Evolutionary conservation across 2,329 filamentous ascomycete genomes (phyloP), one percentile per base, ranked within the genome.

Genomic region (Microdochium trichocladiopsis): DNA sequence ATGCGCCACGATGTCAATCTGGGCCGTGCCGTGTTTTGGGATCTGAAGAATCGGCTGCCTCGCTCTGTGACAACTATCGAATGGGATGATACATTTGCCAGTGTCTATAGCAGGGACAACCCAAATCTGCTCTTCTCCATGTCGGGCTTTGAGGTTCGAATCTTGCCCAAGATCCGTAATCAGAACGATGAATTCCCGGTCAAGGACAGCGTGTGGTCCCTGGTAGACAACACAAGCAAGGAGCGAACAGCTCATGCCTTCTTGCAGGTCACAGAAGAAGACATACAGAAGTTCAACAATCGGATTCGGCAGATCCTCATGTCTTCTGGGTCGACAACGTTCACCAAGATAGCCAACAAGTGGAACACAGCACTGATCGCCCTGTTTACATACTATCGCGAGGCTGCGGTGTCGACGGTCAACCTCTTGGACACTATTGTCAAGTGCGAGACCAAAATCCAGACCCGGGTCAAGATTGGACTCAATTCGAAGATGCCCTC

Each of bases 261-360:
- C 80, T 74, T 99, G 51, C 93, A 97, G 64, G 94, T 99, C 22
- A 97, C 94, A 0, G 93, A 97, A 64, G 94, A 97, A 66, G 94
- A 99, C 64, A 93, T 99, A 49, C 88, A 93, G 59, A 97, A 97
- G 71, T 99, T 99, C 78, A 99, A 99, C 72, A 99, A 99, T 69
- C 86, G 95, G 43, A 99, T 99, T 64, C 85, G 94, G 54, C 94
- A 99, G 65, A 99, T 99, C 66, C 79, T 99, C 52, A 99, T 99
- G 94, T 97, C 93, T 11, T 97, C 94, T 53, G 95, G 94, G n/a
- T 96, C 90, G 4, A 99, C 94, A 0, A 99, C 94, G 0, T 99
- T 99, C 73, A 99, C 94, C 47, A 99, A 99, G 80, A 99, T 99
- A 64, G 94, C 95, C 48, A 99, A 99, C 74, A 99, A 99, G 74